phyloP scores from a whole-genome alignment of 129 eudicot genomes.

The Scalesia atractyloides region DNA sequence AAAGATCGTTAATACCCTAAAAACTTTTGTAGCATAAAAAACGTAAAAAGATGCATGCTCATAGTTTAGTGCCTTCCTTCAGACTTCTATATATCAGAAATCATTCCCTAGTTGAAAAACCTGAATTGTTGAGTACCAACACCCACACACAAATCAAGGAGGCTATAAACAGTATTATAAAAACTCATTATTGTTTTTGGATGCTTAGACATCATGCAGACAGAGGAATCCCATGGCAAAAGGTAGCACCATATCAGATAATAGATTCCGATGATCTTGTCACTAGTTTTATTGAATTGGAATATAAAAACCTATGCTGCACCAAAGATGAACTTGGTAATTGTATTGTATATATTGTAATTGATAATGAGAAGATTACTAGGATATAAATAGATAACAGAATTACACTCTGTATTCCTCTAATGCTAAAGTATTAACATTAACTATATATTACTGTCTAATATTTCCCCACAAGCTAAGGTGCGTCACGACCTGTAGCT shows the following conservation, averaged over 20 bases:
- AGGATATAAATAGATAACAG: no score
- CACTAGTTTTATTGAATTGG: not conserved
- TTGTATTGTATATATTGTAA: no score
- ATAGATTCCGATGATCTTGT: not conserved
- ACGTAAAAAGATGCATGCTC: no score
- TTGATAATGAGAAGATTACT: no score
- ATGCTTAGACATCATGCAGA: slow-evolving; percentile 3
- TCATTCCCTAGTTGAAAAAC: not conserved
- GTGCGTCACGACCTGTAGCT: no score
- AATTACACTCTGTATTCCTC: no score
- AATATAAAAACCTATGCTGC: slow-evolving; percentile 3
- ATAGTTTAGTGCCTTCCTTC: not conserved
- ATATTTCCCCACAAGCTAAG: no score
- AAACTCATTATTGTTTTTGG: not conserved
- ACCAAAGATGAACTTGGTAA: no score
- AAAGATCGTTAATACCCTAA: not conserved
- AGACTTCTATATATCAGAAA: not conserved
- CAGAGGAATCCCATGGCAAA: not conserved
- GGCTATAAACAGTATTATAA: not conserved
- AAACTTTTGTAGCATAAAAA: not conserved
- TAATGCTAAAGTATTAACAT: no score
- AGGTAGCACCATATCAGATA: slow-evolving; percentile 10
- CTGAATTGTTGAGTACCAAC: slow-evolving; percentile 3
- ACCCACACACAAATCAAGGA: not conserved
- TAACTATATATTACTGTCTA: no score